Percentiles rank a stretch among this genome's conserved stretches.
Evolutionary conservation across 2,329 filamentous ascomycete genomes (phyloP).

Genomic region (Phaeosphaeria sp.): DNA sequence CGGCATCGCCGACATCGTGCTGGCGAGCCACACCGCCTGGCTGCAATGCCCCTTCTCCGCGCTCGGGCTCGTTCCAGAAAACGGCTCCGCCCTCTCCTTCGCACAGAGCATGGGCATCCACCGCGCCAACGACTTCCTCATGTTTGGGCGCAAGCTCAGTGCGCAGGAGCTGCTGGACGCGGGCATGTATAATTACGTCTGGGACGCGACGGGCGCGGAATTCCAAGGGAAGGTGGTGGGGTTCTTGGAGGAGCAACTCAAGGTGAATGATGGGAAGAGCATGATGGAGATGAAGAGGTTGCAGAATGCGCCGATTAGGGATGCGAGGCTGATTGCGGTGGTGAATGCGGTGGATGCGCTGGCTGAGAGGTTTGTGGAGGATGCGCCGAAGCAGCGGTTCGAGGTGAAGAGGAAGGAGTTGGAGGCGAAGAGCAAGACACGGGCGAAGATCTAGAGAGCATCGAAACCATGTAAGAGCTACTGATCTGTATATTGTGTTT

Average conservation of each 20-base stretch:
- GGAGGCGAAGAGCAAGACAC: slow-evolving; percentile 42
- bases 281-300: slow-evolving; percentile 62
- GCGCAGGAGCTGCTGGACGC: slow-evolving; percentile 53
- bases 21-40: slow-evolving; percentile 54
- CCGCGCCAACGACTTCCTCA: slow-evolving; percentile 60
- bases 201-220: slow-evolving; percentile 46
- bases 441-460: slow-evolving; percentile 33
- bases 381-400: slow-evolving; percentile 55
- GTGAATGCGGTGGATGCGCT: slow-evolving; percentile 57
- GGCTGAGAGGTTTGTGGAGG: slow-evolving; percentile 58
- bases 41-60: slow-evolving; percentile 59
- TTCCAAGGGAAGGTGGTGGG: slow-evolving; percentile 52
- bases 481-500: not conserved
- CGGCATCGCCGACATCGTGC: slow-evolving; percentile 57
- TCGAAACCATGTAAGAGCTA: not conserved
- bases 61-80: slow-evolving; percentile 58
- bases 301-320: slow-evolving; percentile 55
- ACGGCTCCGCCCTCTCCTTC: slow-evolving; percentile 56
- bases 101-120: slow-evolving; percentile 58
- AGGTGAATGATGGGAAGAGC: slow-evolving; percentile 58
- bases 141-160: slow-evolving; percentile 57
- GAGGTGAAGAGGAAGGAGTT: slow-evolving; percentile 48
- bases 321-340: slow-evolving; percentile 55
- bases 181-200: slow-evolving; percentile 57
- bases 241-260: slow-evolving; percentile 54